Evolutionary conservation across 176 grass and related monocot species (phyloP).

Genomic region (Musa troglodytarum): DNA sequence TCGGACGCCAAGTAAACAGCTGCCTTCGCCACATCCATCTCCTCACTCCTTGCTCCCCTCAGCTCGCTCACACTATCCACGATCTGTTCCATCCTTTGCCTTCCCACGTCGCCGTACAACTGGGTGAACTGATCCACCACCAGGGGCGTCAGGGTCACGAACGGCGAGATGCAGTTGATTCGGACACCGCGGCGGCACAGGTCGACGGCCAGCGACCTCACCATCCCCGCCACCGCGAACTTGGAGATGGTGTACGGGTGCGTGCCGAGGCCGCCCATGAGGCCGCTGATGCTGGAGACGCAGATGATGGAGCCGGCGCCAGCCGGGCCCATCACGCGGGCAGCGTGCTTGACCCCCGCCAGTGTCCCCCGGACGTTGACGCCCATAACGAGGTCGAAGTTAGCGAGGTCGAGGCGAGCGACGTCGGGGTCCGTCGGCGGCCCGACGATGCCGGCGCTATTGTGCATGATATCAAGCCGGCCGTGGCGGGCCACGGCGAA

Average conservation of each 20-base stretch:
- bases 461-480: constrained; percentile 64
- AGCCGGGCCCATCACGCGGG: constrained; percentile 46
- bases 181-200: constrained; percentile 51
- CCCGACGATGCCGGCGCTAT: constrained; percentile 59
- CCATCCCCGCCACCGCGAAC: constrained; percentile 54
- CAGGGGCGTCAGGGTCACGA: constrained; percentile 57
- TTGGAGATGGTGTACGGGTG: constrained; percentile 88
- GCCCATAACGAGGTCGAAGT: constrained; percentile 57
- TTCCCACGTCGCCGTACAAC: constrained; percentile 24
- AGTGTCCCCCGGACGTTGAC: constrained; percentile 73
- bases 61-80: constrained; percentile 43
- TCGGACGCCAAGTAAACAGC: constrained; percentile 77
- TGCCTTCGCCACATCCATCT: constrained; percentile 54
- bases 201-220: constrained; percentile 53
- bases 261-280: constrained; percentile 67
- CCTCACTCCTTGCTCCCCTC: constrained; percentile 52
- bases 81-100: constrained; percentile 32
- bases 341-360: constrained; percentile 78
- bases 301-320: constrained; percentile 63
- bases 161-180: constrained; percentile 87
- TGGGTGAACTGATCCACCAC: constrained; percentile 47
- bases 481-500: constrained; percentile 44
- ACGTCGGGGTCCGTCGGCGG: constrained; percentile 24
- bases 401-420: constrained; percentile 35
- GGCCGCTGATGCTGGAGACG: constrained; percentile 60